Evolutionary conservation across 306 rosid genomes (phyloP).

Genomic region (Oxytropis ochrocephala): DNA sequence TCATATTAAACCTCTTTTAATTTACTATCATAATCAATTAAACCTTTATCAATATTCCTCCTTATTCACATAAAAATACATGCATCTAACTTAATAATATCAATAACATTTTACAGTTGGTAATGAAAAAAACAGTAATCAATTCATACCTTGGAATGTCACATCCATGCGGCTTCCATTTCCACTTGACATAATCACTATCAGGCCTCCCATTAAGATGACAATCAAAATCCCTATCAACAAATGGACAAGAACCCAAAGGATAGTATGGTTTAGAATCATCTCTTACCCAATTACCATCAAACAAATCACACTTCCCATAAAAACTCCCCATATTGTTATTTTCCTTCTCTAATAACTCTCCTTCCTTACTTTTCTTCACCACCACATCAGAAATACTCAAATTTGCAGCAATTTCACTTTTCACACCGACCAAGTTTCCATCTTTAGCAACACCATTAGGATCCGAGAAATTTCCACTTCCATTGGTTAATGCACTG

Average conservation of each 20-base stretch:
- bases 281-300: slow-evolving; percentile 83
- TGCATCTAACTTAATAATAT: background rate
- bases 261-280: slow-evolving; percentile 81
- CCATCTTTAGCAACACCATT: slow-evolving; percentile 16
- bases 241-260: slow-evolving; percentile 73
- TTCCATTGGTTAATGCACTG: background rate
- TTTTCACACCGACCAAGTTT: slow-evolving; percentile 20
- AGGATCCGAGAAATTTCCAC: background rate
- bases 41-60: background rate
- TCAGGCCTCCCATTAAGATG: slow-evolving; percentile 80
- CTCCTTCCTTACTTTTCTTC: background rate
- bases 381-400: background rate
- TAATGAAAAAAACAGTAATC: background rate
- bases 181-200: slow-evolving; percentile 67
- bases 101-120: background rate
- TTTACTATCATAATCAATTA: background rate
- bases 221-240: slow-evolving; percentile 77
- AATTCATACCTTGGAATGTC: slow-evolving; percentile 72
- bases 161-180: slow-evolving; percentile 86
- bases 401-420: slow-evolving; percentile 15
- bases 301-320: slow-evolving; percentile 56
- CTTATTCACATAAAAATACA: background rate
- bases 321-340: slow-evolving; percentile 14
- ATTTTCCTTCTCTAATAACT: background rate
- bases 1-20: too few relatives aligned